Evolutionary conservation across 2,329 filamentous ascomycete genomes (phyloP).

Genomic region (Cladosporium sp.): DNA sequence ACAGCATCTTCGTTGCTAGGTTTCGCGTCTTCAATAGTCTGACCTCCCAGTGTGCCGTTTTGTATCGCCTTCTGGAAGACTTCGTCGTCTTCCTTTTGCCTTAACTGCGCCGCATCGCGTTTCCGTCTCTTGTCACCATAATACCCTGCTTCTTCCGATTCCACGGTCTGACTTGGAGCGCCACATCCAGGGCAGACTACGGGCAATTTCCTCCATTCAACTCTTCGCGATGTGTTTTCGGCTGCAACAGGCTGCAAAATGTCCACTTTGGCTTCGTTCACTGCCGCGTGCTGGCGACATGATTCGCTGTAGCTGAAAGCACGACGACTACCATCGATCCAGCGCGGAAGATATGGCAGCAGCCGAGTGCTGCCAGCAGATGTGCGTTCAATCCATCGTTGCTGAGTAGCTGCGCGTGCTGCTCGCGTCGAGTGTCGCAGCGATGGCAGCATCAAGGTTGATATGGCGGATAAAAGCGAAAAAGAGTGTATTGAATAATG

Average conservation of each 20-base stretch:
- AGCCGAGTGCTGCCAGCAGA: conserved; percentile 9
- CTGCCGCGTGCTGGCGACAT: background rate
- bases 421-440: conserved; percentile 10
- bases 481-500: background rate
- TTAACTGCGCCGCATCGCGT: conserved; percentile 27
- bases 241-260: background rate
- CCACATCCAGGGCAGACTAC: conserved; percentile 58
- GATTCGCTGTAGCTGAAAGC: background rate
- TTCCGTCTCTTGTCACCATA: conserved; percentile 46
- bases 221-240: background rate
- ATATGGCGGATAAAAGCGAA: background rate
- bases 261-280: background rate
- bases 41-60: conserved; percentile 26
- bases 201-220: conserved; percentile 19
- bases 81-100: conserved; percentile 32
- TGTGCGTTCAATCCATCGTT: conserved; percentile 11
- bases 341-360: background rate
- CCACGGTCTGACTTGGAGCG: conserved; percentile 54
- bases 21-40: conserved; percentile 15
- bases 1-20: conserved; percentile 8
- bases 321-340: background rate
- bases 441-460: conserved; percentile 10
- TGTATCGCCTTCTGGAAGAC: conserved; percentile 34
- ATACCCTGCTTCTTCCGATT: conserved; percentile 53
- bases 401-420: conserved; percentile 6